Evolutionary conservation across 352 stramenopile species (phyloP), one percentile per base, ranked within the genome.

Genomic region (Peronospora belbahrii): DNA sequence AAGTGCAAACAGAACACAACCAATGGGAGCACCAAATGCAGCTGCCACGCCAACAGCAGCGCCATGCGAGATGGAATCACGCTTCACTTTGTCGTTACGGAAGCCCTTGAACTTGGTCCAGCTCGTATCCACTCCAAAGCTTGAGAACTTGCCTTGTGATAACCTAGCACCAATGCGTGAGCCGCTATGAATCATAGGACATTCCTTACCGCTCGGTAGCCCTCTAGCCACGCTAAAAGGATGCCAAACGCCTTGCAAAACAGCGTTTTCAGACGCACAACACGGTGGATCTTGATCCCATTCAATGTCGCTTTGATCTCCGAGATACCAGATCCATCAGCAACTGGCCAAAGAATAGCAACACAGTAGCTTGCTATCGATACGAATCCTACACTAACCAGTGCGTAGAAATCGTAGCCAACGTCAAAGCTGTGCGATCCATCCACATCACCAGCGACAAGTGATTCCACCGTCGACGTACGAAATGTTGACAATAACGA

Each of bases 301-400:
- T 99, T 99, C 9, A 99, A 69, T 15, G 94, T 98, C 24, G 90
- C 94, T 61, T 99, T 99, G 52, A 99, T 97, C 67, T 99, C 96
- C 0, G 85, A 82, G 59, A 99, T 98, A 32, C 95, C 95, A 4
- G 94, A 98, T 7, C 97, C 97, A 30, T 73, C 89, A 1, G 88
- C 89, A 14, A 98, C 84, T 1, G 95, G 96, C 62, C 98, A 97
- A 7, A 97, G 56, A 48, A 90, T 96, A 28, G 97, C 88, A 14
- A 98, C 96, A 20, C 94, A 75, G 38, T 85, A 84, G 20, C 77
- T 82, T 0, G 92, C 88, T 22, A 98, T 76, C 1, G 78, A 61
- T 17, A 97, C 96, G 57, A 98, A 99, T 4, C 65, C 48, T 4
- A 97, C 65, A 51, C 97, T 97, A 28, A 97, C 95, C 13, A 82